phyloP scores from a whole-genome alignment of 1,139 yeast species.

The Kurtzmaniella natalensis region DNA sequence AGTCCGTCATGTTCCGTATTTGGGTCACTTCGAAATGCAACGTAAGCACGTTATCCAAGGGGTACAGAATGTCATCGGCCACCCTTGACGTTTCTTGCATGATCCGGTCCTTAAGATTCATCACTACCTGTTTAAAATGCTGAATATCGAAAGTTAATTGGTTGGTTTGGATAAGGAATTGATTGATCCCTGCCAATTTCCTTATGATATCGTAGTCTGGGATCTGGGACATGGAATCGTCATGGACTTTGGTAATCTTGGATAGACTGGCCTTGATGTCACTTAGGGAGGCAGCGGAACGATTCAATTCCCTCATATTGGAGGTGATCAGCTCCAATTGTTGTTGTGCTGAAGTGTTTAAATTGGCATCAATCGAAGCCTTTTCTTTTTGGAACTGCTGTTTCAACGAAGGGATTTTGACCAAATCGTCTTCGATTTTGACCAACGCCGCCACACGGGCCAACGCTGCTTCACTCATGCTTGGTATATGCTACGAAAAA shows the following conservation, averaged over 20 bases:
- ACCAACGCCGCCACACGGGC: slow-evolving; percentile 42
- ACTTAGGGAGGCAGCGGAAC: slow-evolving; percentile 37
- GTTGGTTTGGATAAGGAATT: slow-evolving; percentile 67
- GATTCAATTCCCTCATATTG: slow-evolving; percentile 33
- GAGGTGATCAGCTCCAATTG: slow-evolving; percentile 53
- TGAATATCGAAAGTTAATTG: slow-evolving; percentile 61
- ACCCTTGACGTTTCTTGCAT: slow-evolving; percentile 48
- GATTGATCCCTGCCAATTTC: slow-evolving; percentile 62
- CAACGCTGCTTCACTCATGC: slow-evolving; percentile 42
- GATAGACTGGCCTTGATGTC: slow-evolving; percentile 51
- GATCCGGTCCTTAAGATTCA: slow-evolving; percentile 48
- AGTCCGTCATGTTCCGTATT: slow-evolving; percentile 77
- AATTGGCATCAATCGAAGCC: slow-evolving; percentile 65
- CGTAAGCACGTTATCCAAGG: slow-evolving; percentile 55
- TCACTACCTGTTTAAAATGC: slow-evolving; percentile 49
- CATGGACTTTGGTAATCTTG: slow-evolving; percentile 54
- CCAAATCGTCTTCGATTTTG: slow-evolving; percentile 53
- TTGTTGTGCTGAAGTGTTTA: slow-evolving; percentile 57
- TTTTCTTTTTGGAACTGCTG: slow-evolving; percentile 67
- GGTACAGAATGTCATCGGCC: slow-evolving; percentile 48
- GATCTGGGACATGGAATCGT: slow-evolving; percentile 48
- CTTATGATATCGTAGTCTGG: slow-evolving; percentile 56
- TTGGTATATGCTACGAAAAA: neutral
- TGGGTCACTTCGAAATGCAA: slow-evolving; percentile 69
- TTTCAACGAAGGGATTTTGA: slow-evolving; percentile 48